Percentiles rank a stretch among this genome's conserved stretches.
These are phyloP conservation scores for Aeschynomene evenia DNA, from an alignment of 306 rosid species.

Conservation along the genomic window DNA sequence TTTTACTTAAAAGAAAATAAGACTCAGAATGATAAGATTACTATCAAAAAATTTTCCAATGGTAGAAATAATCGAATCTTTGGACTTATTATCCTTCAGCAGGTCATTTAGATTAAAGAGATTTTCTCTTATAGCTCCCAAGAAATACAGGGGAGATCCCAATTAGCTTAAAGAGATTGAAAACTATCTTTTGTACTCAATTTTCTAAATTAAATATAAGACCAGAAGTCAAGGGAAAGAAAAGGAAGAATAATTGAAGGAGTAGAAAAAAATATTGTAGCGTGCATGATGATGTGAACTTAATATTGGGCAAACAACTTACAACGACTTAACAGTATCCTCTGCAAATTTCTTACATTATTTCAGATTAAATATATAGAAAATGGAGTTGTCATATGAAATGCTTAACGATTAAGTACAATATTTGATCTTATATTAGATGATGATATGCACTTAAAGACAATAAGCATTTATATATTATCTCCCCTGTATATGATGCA, in stretches of 20 bases:
- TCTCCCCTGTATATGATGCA: neutral
- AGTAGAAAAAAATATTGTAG: neutral
- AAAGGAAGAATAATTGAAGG: no score
- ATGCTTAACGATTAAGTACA: neutral
- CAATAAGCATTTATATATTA: neutral
- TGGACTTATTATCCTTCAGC: neutral
- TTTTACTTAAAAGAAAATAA: no score
- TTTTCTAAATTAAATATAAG: no score
- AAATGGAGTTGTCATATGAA: neutral
- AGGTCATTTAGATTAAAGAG: neutral
- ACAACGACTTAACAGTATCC: slow-evolving; percentile 6
- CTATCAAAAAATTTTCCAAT: no score
- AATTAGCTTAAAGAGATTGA: neutral
- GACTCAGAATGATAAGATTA: no score
- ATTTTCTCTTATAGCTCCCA: no score
- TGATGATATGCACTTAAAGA: neutral
- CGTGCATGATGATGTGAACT: neutral
- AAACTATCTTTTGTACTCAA: neutral
- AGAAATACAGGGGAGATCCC: no score
- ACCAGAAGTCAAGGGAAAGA: no score
- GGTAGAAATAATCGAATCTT: no score
- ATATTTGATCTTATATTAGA: neutral
- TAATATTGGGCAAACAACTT: neutral
- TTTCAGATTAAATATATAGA: neutral
- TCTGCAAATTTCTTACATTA: neutral